Percentiles rank a stretch among this genome's conserved stretches.
phyloP scores from a whole-genome alignment of 495 filamentous ascomycete species.

The Penicillium egyptiacum region DNA sequence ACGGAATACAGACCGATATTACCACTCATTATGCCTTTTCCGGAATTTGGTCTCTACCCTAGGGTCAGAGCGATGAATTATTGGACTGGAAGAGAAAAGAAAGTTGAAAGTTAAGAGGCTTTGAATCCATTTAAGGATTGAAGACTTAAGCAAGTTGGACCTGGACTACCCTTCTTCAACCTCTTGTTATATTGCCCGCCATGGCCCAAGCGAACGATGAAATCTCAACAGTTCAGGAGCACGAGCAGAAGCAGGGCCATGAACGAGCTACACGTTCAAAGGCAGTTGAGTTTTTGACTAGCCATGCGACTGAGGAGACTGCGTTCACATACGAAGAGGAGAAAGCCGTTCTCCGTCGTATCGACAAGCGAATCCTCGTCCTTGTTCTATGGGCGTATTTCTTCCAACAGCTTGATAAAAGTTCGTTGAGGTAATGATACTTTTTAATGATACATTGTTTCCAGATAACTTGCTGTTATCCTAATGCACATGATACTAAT shows the following conservation, averaged over 20 bases:
- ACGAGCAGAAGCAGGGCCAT: not conserved
- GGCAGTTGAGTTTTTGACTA: slow-evolving; percentile 23
- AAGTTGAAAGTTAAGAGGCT: not conserved
- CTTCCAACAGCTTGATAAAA: slow-evolving; percentile 56
- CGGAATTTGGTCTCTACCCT: not conserved
- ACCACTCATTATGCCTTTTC: not conserved
- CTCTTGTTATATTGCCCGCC: not conserved
- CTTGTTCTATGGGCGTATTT: slow-evolving; percentile 34
- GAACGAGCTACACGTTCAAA: not conserved
- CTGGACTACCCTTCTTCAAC: not conserved
- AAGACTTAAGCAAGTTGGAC: not conserved
- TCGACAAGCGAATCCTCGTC: slow-evolving; percentile 50
- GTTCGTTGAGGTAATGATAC: slow-evolving; percentile 27
- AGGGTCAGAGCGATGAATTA: not conserved
- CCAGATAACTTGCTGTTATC: not conserved
- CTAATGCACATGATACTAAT: not conserved
- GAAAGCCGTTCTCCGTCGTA: slow-evolving; percentile 43
- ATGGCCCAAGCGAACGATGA: not conserved
- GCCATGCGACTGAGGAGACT: slow-evolving; percentile 14
- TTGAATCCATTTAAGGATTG: not conserved
- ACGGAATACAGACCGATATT: not conserved
- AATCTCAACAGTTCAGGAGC: not conserved
- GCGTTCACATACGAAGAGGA: slow-evolving; percentile 51
- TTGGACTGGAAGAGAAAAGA: not conserved
- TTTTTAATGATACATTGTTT: not conserved